A percentile compares a stretch with the other conserved stretches of the same genome.
Conservation (phyloP, 129 eudicot species). For the Saussurea involucrata region DNA sequence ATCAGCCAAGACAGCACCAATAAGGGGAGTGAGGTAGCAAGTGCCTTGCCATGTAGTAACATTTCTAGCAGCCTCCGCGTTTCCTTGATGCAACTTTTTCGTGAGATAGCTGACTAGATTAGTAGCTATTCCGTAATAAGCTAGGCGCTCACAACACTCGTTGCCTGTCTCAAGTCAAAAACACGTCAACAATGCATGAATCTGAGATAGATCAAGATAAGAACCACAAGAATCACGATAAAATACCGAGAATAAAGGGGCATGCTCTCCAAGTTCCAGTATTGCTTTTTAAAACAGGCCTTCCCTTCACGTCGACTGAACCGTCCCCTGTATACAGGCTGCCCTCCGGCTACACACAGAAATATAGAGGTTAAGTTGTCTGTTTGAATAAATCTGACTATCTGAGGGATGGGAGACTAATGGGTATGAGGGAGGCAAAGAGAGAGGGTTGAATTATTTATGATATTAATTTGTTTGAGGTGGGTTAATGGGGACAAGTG, state of each 20-base stretch:
- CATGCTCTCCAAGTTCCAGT: slow-evolving; percentile 98
- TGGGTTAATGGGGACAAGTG: too few species aligned
- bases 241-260: slow-evolving; percentile 76
- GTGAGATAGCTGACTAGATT: slow-evolving; percentile 84
- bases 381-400: background rate
- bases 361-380: background rate
- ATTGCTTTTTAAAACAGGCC: slow-evolving; percentile 61
- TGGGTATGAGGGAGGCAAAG: background rate
- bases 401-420: too few species aligned
- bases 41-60: slow-evolving; percentile 94
- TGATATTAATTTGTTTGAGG: too few species aligned
- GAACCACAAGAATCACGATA: background rate
- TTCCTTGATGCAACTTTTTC: slow-evolving; percentile 70
- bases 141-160: slow-evolving; percentile 87
- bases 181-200: slow-evolving; percentile 2
- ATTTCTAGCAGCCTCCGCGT: slow-evolving; percentile 75
- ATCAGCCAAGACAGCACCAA: slow-evolving; percentile 90
- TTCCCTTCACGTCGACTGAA: slow-evolving; percentile 68
- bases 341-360: slow-evolving; percentile 38
- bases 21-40: slow-evolving; percentile 78
- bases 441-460: too few species aligned
- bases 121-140: slow-evolving; percentile 78
- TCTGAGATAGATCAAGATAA: background rate
- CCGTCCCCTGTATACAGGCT: slow-evolving; percentile 79
- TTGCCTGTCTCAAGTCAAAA: slow-evolving; percentile 45